Base-by-base conservation (phyloP, 2,329 filamentous ascomycete genomes). In the Neoascochyta sp. region DNA sequence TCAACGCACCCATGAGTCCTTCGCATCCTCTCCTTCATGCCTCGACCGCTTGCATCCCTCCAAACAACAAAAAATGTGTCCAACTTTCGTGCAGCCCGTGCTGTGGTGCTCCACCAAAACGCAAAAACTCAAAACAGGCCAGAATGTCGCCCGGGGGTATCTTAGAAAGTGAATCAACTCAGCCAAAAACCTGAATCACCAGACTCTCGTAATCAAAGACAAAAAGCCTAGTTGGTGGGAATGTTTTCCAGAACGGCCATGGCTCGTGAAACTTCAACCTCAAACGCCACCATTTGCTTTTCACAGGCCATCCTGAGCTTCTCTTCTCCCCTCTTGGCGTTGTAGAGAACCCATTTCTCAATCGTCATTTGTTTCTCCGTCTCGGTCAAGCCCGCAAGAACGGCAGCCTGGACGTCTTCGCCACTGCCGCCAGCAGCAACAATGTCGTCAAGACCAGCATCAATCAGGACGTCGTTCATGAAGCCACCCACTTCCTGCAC, bases 301-400 rank as follows among this genome's bases (percentile, higher is more conserved):
- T 96, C 90, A 54, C 88, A 95, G 57, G 93, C 84, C 19, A 73
- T 67, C 54, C 81, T 82, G 32, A 98, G 68, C 59, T 80, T 81
- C 62, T 81, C 78, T 67, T 96, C 89, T 0, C 86, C 87, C 55
- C 81, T 72, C 39, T 75, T 74, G 0, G 92, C 92, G 46, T 92
- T 89, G 63, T 81, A 76, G 35, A 80, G 71, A 21, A 98, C 83
- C 87, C 90, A 98, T 62, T 95, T 81, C 60, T 95, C 87, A 0
- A 96, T 86, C 4, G 81, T 90, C 89, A 98, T 95, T 20, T 75
- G 71, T 68, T 83, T 88, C 67, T 96, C 92, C 0, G 80, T 76
- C 30, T 75, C 83, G 2, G 76, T 82, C 30, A 98, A 65, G 9
- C 75, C 75, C 1, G 71, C 71, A 9, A 76, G 78, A 21, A 73